A percentile compares a stretch with the other conserved stretches of the same genome.
phyloP scores from a whole-genome alignment of 306 rosid genomes.

The Prunus padus region DNA sequence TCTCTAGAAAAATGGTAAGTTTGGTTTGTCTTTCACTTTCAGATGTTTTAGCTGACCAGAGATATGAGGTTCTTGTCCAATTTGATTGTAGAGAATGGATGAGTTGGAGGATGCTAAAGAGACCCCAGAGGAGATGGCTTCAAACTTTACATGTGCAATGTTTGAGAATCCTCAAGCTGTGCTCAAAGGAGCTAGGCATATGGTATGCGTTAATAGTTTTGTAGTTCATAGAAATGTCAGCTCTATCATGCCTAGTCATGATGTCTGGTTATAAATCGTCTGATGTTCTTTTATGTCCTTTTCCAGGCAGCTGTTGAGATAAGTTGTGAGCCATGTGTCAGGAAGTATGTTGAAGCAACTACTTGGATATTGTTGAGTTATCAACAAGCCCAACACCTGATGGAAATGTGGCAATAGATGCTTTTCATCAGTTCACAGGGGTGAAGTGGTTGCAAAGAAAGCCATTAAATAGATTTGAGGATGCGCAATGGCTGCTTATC shows the following conservation, averaged over 20 bases:
- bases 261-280: not conserved
- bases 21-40: constrained; percentile 27
- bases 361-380: constrained; percentile 79
- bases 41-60: constrained; percentile 16
- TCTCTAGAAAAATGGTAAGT: constrained; percentile 72
- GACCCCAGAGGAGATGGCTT: constrained; percentile 97
- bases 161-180: constrained; percentile 83
- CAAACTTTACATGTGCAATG: constrained; percentile 88
- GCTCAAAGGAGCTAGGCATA: constrained; percentile 93
- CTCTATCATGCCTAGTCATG: constrained; percentile 4
- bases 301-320: constrained; percentile 97
- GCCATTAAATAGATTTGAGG: constrained; percentile 78
- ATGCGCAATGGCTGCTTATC: constrained; percentile 96
- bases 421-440: constrained; percentile 81
- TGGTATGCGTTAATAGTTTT: constrained; percentile 49
- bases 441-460: constrained; percentile 94
- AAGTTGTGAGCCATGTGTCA: constrained; percentile 94
- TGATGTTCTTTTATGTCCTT: constrained; percentile 12
- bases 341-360: constrained; percentile 85
- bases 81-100: constrained; percentile 52
- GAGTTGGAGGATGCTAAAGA: constrained; percentile 97
- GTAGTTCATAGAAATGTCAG: constrained; percentile 2
- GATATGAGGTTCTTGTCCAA: constrained; percentile 5
- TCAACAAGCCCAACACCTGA: constrained; percentile 83
- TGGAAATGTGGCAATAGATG: constrained; percentile 74